Evolutionary conservation across 2,329 filamentous ascomycete genomes (phyloP).

Genomic region (Penicillium sp.): DNA sequence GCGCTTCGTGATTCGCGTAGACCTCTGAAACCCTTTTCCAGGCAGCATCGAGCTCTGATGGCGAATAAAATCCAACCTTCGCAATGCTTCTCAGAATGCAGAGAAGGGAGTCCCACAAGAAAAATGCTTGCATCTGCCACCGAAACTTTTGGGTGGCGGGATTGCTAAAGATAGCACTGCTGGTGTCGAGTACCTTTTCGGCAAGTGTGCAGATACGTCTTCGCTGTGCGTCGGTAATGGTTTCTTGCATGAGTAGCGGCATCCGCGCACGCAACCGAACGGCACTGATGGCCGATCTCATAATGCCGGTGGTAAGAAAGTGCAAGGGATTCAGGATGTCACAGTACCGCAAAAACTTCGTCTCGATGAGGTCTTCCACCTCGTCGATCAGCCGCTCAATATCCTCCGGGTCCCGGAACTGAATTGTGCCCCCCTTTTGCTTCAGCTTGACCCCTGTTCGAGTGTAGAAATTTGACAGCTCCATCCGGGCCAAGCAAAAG

Average conservation of each 20-base stretch:
- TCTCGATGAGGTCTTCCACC: slow-evolving; percentile 39
- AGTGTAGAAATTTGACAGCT: slow-evolving; percentile 33
- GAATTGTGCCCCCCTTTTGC: background rate
- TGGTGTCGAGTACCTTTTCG: slow-evolving; percentile 30
- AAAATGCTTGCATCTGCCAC: slow-evolving; percentile 52
- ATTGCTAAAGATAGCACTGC: slow-evolving; percentile 42
- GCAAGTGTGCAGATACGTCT: slow-evolving; percentile 16
- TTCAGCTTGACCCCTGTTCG: slow-evolving; percentile 20
- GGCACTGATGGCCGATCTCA: slow-evolving; percentile 46
- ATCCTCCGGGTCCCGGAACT: slow-evolving; percentile 16
- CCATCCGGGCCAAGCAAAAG: slow-evolving; percentile 33
- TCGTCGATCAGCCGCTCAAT: slow-evolving; percentile 31
- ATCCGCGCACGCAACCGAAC: slow-evolving; percentile 51
- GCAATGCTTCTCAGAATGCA: slow-evolving; percentile 48
- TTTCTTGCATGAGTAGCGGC: slow-evolving; percentile 29
- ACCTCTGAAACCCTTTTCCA: slow-evolving; percentile 51
- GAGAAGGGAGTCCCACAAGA: slow-evolving; percentile 55
- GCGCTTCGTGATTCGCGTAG: slow-evolving; percentile 49
- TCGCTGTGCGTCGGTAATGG: slow-evolving; percentile 7
- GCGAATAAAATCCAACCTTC: slow-evolving; percentile 37
- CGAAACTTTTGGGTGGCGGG: slow-evolving; percentile 41
- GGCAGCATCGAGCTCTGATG: slow-evolving; percentile 32
- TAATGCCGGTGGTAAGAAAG: slow-evolving; percentile 49
- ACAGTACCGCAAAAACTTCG: slow-evolving; percentile 39
- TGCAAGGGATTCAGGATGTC: slow-evolving; percentile 45